Evolutionary conservation across 208 protist genomes (phyloP), one percentile per base, ranked within the genome.

Genomic region (Novymonas esmeraldas): DNA sequence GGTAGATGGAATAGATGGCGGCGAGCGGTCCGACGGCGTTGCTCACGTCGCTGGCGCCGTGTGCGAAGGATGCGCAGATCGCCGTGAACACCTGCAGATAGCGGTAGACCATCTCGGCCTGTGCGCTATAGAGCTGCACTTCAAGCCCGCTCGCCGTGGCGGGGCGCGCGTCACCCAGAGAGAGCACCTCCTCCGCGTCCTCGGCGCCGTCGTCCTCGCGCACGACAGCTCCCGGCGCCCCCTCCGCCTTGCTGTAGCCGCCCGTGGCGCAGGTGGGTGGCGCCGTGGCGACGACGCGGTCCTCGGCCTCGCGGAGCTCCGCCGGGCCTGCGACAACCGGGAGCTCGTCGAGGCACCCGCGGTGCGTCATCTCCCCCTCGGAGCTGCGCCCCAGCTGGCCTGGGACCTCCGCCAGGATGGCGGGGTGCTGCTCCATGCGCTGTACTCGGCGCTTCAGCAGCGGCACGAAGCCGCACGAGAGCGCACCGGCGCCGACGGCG

Each of bases 31-130:
- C 89, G n/a, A 91, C 73, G 14, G 86, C 86, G 71, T 95, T 95
- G 62, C 85, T 92, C 63, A 95, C 87, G 64, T 95, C 89, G 55
- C 83, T 91, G 57, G 85, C 86, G n/a, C 90, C 90, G 71, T 95
- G 90, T 11, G 90, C 90, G 45, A 93, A 93, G 50, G 90, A 92
- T 20, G 85, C 80, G 55, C 84, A 93, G 50, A 91, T 75, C 26
- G 90, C 87, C 22, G 90, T 95, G 70, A 93, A 87, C 11, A 95
- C 74, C 69, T 93, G 87, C 16, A 95, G 80, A 59, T 90, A 92
- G 54, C 84, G 84, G 70, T 88, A 95, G 42, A 90, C 78, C 57
- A 79, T 80, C 78, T 94, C 89, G 31, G 76, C 79, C 2, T 79
- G 70, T 14, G 60, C 39, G 60, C 78, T 60, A 64, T 79, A 94